phyloP scores from a whole-genome alignment of 2,329 filamentous ascomycete genomes.

The Aspergillus quadrilineatus region DNA sequence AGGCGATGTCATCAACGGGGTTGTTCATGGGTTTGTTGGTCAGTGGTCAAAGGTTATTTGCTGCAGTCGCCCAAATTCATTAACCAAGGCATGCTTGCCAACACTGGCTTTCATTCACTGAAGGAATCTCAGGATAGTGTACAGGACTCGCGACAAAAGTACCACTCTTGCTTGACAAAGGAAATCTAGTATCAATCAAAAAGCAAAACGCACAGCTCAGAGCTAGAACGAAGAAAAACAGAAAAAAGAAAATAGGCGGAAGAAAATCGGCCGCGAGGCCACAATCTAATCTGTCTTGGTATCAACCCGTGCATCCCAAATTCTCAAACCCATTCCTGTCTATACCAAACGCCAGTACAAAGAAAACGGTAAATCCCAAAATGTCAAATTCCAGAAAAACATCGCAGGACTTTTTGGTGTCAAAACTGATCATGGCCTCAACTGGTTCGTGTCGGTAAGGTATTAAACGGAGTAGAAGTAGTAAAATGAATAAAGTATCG shows the following conservation, averaged over 20 bases:
- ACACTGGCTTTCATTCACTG: conserved; percentile 18
- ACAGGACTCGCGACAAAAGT: conserved; percentile 19
- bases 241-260: conserved; percentile 22
- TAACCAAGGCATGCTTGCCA: conserved; percentile 10
- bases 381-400: conserved; percentile 12
- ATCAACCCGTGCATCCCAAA: conserved; percentile 41
- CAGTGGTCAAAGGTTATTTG: conserved; percentile 12
- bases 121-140: conserved; percentile 17
- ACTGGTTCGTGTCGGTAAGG: conserved; percentile 21
- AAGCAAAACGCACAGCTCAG: background rate
- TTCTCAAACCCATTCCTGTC: conserved; percentile 34
- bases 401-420: conserved; percentile 26
- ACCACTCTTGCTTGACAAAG: conserved; percentile 21
- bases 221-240: conserved; percentile 15
- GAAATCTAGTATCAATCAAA: conserved; percentile 13
- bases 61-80: conserved; percentile 5
- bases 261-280: conserved; percentile 38
- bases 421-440: conserved; percentile 23
- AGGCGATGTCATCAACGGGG: conserved; percentile 13
- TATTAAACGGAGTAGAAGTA: conserved; percentile 15
- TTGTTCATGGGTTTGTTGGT: conserved; percentile 9
- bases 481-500: conserved; percentile 12
- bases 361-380: conserved; percentile 18
- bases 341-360: conserved; percentile 40
- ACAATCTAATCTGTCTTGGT: conserved; percentile 40